Base-by-base conservation (phyloP, 1,139 yeast genomes). In the Lodderomyces beijingensis region DNA sequence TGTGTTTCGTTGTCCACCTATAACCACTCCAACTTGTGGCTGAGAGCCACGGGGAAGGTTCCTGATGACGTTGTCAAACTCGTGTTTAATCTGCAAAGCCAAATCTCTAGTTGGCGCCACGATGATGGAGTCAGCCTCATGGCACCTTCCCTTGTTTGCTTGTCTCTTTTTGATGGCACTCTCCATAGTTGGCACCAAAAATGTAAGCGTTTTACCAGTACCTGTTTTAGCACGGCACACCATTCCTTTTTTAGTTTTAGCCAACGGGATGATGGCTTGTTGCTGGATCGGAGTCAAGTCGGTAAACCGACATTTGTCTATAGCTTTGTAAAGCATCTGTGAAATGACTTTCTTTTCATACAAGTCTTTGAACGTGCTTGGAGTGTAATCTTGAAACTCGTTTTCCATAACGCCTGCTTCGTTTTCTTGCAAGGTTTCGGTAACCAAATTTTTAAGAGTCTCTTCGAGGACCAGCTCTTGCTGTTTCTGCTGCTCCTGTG, bases 151-250 rank as follows among this genome's bases (percentile, higher is more conserved):
- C n/a, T 22, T 20, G 11, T 42, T 47, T n/a, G 55, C 53, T 26
- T 49, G 51, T 6, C 53, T 39, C 12, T 20, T 27, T n/a, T 16
- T 11, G 31, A 51, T 26, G 12, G 51, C 51, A 25, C 44, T 36
- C 50, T 85, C 83, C 28, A 88, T 60, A 5, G 86, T 65, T 2
- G 96, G 96, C 30, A 88, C 65, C 40, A 88, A 77, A 53, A 86
- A 89, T 0, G 96, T 94, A 39, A 85, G 75, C 0, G 96, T 89
- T 56, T 89, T 89, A 50, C 96, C 97, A 1, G 96, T 88, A 51
- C 96, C 97, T 4, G 97, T 89, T 54, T 86, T 86, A 22, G 96
- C 96, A 45, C 94, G 72, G 23, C 86, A 91, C 16, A 88, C 88
- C 35, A 87, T 65, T 43, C 93, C 89, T 9, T 55, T 56, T 27